These are phyloP conservation scores for Erysimum pusillum DNA, from an alignment of 441 rosid species.

Conservation along the genomic window DNA sequence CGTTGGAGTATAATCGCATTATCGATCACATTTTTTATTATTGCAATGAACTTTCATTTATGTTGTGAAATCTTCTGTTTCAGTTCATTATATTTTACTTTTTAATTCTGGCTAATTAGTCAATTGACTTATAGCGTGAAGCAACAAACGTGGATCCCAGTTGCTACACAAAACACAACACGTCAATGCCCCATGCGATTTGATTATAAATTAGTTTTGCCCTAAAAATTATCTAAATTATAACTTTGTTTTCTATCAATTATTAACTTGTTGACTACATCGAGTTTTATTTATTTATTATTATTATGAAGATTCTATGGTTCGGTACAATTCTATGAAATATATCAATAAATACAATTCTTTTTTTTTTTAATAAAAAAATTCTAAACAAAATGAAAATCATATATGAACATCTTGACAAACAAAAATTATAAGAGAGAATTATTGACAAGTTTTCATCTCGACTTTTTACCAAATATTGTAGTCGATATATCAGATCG, in stretches of 20 bases:
- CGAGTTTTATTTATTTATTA: no score
- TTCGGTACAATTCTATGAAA: background rate
- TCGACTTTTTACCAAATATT: slow-evolving; percentile 9
- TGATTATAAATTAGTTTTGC: slow-evolving; percentile 12
- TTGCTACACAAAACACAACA: slow-evolving; percentile 39
- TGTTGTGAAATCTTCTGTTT: no score
- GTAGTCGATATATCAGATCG: no score
- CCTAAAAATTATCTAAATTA: slow-evolving; percentile 1
- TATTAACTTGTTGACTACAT: slow-evolving; percentile 3
- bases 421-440: background rate
- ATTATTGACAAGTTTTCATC: background rate
- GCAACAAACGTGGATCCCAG: slow-evolving; percentile 43
- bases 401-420: background rate
- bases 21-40: slow-evolving; percentile 28
- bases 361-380: no score
- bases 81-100: no score
- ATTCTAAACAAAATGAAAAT: no score
- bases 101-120: slow-evolving; percentile 8
- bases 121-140: slow-evolving; percentile 19
- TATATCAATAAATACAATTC: no score
- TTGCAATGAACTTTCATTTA: background rate
- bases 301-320: background rate
- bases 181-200: slow-evolving; percentile 31
- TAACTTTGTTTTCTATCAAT: background rate
- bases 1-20: slow-evolving; percentile 46